These are phyloP conservation scores for Russula dissimulans DNA, from an alignment of 768 basidiomycete genomes.

Conservation along the genomic window DNA sequence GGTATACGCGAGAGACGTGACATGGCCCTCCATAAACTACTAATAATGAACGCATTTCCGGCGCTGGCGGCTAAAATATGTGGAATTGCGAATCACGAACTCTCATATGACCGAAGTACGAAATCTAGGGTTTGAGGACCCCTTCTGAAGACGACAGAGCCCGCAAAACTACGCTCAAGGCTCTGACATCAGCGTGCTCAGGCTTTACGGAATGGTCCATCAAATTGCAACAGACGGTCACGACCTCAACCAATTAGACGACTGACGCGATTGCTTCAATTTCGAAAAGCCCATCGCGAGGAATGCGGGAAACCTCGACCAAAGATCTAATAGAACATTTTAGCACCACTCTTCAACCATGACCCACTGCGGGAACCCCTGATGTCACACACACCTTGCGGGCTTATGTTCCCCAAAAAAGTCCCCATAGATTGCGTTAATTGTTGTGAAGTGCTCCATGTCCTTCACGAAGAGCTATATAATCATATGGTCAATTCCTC, in stretches of 20 bases:
- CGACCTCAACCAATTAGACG: not conserved
- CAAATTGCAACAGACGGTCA: not conserved
- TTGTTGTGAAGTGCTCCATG: slow-evolving; percentile 81
- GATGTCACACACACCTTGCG: slow-evolving; percentile 41
- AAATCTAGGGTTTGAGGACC: not conserved
- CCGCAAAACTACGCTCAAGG: not conserved
- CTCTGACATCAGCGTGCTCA: too few species aligned
- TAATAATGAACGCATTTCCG: too few species aligned
- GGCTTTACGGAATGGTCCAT: not conserved
- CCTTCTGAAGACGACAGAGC: too few species aligned
- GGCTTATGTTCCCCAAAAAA: slow-evolving; percentile 91
- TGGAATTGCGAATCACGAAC: too few species aligned
- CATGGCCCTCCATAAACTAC: too few species aligned
- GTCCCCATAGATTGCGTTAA: slow-evolving; percentile 74
- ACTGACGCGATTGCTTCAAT: slow-evolving; percentile 74
- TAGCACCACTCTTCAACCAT: not conserved
- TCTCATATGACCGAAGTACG: not conserved
- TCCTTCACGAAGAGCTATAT: slow-evolving; percentile 80
- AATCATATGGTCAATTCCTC: not conserved
- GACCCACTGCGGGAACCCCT: too few species aligned
- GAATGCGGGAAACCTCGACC: slow-evolving; percentile 83
- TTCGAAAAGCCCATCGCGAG: slow-evolving; percentile 87
- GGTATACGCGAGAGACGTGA: too few species aligned
- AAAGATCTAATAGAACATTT: slow-evolving; percentile 37
- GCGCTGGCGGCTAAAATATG: too few species aligned